Evolutionary conservation across 2,329 filamentous ascomycete species (phyloP).

Genomic region (Fusarium torreyae): DNA sequence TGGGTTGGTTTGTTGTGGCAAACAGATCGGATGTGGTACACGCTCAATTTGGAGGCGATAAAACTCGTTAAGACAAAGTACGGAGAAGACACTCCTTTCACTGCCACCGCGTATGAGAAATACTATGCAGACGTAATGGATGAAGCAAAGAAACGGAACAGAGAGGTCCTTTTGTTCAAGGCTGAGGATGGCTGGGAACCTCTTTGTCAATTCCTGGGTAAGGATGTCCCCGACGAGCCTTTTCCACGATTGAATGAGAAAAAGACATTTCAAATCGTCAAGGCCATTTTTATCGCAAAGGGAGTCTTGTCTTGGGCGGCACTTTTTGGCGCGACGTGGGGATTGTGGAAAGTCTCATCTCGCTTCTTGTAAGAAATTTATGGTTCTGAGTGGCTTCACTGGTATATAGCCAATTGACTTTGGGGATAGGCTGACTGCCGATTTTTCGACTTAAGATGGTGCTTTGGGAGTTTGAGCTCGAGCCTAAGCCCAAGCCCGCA

Average conservation of each 20-base stretch:
- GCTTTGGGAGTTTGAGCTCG: too few relatives aligned
- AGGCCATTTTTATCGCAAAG: conserved; percentile 30
- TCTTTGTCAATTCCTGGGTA: conserved; percentile 57
- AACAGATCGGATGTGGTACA: conserved; percentile 51
- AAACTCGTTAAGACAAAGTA: conserved; percentile 6
- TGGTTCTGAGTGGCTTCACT: too few relatives aligned
- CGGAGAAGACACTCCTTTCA: neutral
- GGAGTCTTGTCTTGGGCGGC: conserved; percentile 35
- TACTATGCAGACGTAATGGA: conserved; percentile 46
- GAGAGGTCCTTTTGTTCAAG: conserved; percentile 47
- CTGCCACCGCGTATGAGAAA: conserved; percentile 9
- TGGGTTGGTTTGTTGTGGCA: conserved; percentile 47
- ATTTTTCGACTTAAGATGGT: too few relatives aligned
- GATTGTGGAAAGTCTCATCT: conserved; percentile 16
- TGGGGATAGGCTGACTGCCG: too few relatives aligned
- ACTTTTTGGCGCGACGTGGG: conserved; percentile 29
- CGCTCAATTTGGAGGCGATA: conserved; percentile 32
- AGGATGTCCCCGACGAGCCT: conserved; percentile 27
- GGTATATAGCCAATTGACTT: too few relatives aligned
- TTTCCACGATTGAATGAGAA: conserved; percentile 46
- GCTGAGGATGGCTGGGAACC: conserved; percentile 60
- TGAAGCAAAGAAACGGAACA: conserved; percentile 52
- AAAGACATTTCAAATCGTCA: conserved; percentile 32
- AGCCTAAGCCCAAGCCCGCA: too few relatives aligned
- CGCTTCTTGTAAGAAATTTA: conserved; percentile 3